Evolutionary conservation across 2,329 filamentous ascomycete species (phyloP).

Genomic region (Xylariaceae sp.): DNA sequence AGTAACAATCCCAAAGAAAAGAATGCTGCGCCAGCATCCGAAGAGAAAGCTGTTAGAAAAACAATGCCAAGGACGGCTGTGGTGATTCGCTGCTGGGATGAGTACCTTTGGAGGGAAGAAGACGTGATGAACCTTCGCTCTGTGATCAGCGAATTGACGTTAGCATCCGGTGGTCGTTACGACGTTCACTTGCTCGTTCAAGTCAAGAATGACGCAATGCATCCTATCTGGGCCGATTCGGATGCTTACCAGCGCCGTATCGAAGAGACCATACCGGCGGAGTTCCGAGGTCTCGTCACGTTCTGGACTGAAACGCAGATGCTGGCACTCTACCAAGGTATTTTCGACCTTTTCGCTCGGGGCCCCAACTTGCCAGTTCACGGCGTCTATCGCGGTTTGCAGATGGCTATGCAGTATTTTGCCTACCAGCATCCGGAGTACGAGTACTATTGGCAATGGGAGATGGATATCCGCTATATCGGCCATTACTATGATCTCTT

Average conservation of each 20-base stretch:
- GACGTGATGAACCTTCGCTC: conserved; percentile 82
- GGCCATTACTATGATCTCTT: conserved; percentile 82
- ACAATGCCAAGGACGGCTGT: conserved; percentile 68
- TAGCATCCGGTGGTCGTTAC: conserved; percentile 84
- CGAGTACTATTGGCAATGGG: conserved; percentile 93
- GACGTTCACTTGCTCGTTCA: conserved; percentile 85
- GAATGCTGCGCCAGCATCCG: conserved; percentile 12
- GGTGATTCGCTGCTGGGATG: conserved; percentile 80
- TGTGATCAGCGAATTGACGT: conserved; percentile 78
- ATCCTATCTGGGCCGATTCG: conserved; percentile 79
- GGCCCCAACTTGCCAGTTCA: conserved; percentile 76
- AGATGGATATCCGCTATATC: conserved; percentile 90
- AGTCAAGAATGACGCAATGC: conserved; percentile 72
- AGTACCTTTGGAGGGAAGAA: conserved; percentile 77
- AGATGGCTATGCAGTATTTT: conserved; percentile 95
- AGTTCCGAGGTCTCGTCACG: conserved; percentile 86
- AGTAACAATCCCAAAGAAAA: conserved; percentile 32
- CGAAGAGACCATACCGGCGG: conserved; percentile 71
- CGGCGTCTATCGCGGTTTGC: conserved; percentile 87
- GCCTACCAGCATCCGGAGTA: conserved; percentile 86
- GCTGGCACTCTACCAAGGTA: conserved; percentile 84
- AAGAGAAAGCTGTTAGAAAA: conserved; percentile 25
- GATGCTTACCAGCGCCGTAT: conserved; percentile 69
- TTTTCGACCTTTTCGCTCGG: conserved; percentile 73
- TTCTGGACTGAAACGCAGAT: conserved; percentile 96